These are phyloP conservation scores for Paecilomyces dactylethromorphus DNA, from an alignment of 2,329 filamentous ascomycete species.

Conservation along the genomic window DNA sequence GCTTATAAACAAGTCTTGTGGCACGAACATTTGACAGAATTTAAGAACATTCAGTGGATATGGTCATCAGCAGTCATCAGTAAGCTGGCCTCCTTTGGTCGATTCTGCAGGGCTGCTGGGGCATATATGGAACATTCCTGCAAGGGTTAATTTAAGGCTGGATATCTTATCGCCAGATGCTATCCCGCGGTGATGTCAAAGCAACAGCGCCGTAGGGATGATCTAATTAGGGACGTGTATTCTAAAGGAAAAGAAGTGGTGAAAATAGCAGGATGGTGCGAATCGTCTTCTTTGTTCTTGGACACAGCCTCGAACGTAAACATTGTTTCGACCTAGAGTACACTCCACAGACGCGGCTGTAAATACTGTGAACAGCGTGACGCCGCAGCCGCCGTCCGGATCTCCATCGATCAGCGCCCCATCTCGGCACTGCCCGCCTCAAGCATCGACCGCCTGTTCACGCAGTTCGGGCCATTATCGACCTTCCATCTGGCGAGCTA, in stretches of 20 bases:
- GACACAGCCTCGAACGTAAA: too few species aligned
- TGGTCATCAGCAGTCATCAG: background rate
- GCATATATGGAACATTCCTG: background rate
- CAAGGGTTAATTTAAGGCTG: background rate
- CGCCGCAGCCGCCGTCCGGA: background rate
- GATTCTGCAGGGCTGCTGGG: background rate
- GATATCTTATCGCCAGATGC: background rate
- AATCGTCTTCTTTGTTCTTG: background rate
- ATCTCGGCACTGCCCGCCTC: background rate
- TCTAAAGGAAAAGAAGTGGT: background rate
- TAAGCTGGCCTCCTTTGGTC: background rate
- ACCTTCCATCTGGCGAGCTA: background rate
- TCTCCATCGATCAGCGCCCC: background rate
- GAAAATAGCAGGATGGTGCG: background rate
- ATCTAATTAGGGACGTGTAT: background rate
- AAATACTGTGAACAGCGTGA: background rate
- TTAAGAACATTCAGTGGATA: background rate
- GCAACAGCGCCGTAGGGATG: background rate
- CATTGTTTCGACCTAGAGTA: background rate
- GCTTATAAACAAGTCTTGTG: background rate
- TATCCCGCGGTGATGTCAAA: background rate
- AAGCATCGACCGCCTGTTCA: background rate
- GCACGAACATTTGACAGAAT: background rate
- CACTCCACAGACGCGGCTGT: background rate
- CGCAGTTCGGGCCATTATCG: background rate